Evolutionary conservation across 345 rosid species (phyloP), one percentile per base, ranked within the genome.

Genomic region (Citrus glauca): DNA sequence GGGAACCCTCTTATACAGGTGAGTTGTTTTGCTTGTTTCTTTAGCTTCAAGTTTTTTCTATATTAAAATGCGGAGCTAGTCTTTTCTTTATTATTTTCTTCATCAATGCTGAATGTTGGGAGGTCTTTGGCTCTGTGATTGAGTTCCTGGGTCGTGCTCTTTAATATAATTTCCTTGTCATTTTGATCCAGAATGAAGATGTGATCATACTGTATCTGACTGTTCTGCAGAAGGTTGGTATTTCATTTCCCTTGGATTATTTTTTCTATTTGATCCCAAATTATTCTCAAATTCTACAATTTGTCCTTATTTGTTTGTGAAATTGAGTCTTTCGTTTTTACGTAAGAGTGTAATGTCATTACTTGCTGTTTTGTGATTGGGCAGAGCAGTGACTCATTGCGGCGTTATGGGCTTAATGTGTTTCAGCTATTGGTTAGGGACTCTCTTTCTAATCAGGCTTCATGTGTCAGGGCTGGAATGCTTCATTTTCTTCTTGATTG

Each of bases 381-480:
- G 93, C 99, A 95, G 99, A 93, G 99, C 99, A 95, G 99, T 88
- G 98, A 90, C 77, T 89, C 92, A 63, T 85, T 90, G 92, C 90
- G 87, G 88, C 92, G 88, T 81, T 74, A 87, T 84, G 98, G 99
- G 85, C 93, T 95, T 81, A 86, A 87, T 82, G 78, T 93, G 81
- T 89, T 92, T 84, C 97, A 90, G 82, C 92, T 87, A 75, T 85
- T 95, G 82, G 94, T 95, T 53, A 91, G 89, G 85, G 98, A 95
- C 85, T 92, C 95, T 80, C 87, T 93, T 74, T 95, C 95, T 66
- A 95, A 95, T 78, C 91, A 91, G 79, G 93, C 98, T 83, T 95
- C 97, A 55, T 89, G 97, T 81, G 94, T 91, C 69, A 87, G 91
- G 76, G 98, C 98, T 27, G 98, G 98, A 85, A 93, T 92, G 93